Base-by-base conservation (phyloP, 2,329 filamentous ascomycete genomes). In the Cladosporium sp. region DNA sequence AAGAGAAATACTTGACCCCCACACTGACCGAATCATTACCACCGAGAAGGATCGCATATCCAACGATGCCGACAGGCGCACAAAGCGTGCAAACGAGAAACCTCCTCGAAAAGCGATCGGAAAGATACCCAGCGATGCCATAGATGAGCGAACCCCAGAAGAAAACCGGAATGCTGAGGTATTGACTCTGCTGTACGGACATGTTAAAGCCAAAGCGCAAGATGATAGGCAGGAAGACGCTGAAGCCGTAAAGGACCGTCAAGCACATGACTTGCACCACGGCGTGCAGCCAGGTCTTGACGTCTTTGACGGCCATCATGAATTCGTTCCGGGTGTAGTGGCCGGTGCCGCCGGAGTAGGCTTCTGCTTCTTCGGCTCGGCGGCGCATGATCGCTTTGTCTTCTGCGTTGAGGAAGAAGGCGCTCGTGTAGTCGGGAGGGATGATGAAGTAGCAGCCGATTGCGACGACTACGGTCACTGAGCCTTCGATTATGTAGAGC, bases 141-240 rank as follows among this genome's bases (percentile, higher is more conserved):
- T 71, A 73, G n/a, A 70, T 64, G 3, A 71, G 29, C 0, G 68
- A 66, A 1, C 68, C 70, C 69, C 68, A 71, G 20, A 72, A 37
- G 47, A 71, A 71, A n/a, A 71, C 67, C 1, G 70, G 69, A 15
- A 72, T 70, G 7, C 70, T 68, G 3, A 72, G 59, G 45, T 72
- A 72, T 55, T 65, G 56, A 41, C 67, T 66, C 54, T 73, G 64
- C 9, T 70, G 61, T 1, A 67, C 68, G 1, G 67, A 68, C 47
- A 68, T 71, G 18, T 68, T 59, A 50, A 73, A 71, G 2, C 64
- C 63, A n/a, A 71, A 64, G 17, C 67, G 66, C 41, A 72, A 70
- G 43, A 73, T 72, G 42, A 72, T 70, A 0, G 70, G 70, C 1
- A 73, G 56, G 43, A 73, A 73, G 0, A 69, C 72, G 3, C 70